A percentile compares a stretch with the other conserved stretches of the same genome.
Evolutionary conservation across 1,284 basidiomycete species (phyloP).

Genomic region (Puccinia novopanici): DNA sequence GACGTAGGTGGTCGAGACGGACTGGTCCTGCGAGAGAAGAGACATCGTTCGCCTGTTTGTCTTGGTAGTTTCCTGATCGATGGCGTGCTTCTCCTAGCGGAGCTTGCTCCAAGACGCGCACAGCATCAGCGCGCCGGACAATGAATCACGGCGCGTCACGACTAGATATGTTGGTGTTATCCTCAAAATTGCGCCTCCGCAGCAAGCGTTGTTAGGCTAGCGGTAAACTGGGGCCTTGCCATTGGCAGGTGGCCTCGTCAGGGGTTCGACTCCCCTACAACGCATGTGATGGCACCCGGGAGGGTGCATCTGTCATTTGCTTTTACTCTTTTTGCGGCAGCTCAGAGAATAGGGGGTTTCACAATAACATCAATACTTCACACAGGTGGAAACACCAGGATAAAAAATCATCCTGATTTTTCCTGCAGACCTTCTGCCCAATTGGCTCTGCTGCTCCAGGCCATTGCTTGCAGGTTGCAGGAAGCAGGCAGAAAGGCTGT

Average conservation of each 20-base stretch:
- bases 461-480: no score
- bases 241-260: conserved; percentile 47
- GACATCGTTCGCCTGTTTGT: not conserved
- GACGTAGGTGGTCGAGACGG: conserved; percentile 53
- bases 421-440: no score
- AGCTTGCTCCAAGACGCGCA: not conserved
- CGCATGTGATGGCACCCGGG: conserved; percentile 19
- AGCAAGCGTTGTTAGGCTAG: conserved; percentile 18
- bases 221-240: no score
- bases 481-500: no score
- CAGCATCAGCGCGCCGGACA: no score
- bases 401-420: no score
- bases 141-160: not conserved
- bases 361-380: no score
- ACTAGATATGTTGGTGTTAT: not conserved
- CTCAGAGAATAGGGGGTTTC: no score
- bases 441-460: no score
- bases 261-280: conserved; percentile 52
- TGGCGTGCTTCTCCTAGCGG: not conserved
- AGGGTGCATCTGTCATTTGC: no score
- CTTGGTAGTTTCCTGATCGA: not conserved
- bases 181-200: not conserved
- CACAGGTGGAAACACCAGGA: no score
- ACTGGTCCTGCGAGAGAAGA: not conserved
- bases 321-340: no score